Conservation (phyloP, 352 stramenopile genomes). For the Poterioochromonas sp. region DNA sequence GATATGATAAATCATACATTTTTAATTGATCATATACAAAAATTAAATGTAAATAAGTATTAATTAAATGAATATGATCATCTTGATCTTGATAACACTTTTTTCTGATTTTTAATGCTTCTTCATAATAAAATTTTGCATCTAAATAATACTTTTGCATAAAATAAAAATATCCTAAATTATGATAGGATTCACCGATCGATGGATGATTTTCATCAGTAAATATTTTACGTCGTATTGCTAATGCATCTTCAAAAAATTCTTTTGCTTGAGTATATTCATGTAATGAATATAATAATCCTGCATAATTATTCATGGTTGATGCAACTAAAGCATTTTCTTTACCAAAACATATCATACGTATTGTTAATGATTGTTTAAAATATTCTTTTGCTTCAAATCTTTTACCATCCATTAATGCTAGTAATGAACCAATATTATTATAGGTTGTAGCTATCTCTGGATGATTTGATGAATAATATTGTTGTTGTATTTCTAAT, state of each 20-base stretch:
- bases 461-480: neutral
- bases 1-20: no score
- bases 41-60: no score
- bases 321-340: neutral
- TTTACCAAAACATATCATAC: neutral
- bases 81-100: no score
- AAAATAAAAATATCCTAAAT: neutral
- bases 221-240: neutral
- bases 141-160: neutral
- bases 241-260: neutral
- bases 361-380: neutral
- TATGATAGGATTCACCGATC: neutral
- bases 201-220: neutral
- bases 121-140: neutral
- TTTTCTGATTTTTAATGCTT: neutral
- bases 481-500: conserved; percentile 1
- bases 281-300: neutral
- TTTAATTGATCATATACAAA: no score
- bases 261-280: neutral
- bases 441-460: neutral
- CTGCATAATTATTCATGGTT: conserved; percentile 2
- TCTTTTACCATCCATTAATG: neutral
- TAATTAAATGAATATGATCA: no score
- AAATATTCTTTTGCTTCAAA: conserved; percentile 1
- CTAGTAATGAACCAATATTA: neutral